Percentiles rank a stretch among this genome's conserved stretches.
phyloP scores from a whole-genome alignment of 495 filamentous ascomycete species.

The Neurospora sp. region DNA sequence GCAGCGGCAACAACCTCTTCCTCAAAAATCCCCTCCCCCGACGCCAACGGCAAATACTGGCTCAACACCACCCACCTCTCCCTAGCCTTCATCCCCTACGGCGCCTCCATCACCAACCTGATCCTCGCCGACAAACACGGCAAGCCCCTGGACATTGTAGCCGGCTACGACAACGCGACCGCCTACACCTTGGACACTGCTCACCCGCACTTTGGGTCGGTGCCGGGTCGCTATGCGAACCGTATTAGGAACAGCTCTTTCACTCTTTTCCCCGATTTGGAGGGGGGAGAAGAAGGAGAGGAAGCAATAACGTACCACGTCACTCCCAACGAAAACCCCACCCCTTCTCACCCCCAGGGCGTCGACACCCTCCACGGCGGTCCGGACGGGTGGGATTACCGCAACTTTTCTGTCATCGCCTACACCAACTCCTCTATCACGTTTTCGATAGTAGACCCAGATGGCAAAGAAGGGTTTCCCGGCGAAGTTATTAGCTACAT shows the following conservation, averaged over 20 bases:
- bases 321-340: constrained; percentile 58
- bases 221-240: constrained; percentile 79
- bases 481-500: constrained; percentile 70
- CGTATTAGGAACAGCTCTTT: constrained; percentile 82
- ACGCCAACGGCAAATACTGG: constrained; percentile 52
- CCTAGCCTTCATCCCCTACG: constrained; percentile 67
- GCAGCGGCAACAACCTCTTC: constrained; percentile 10
- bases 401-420: constrained; percentile 68
- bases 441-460: constrained; percentile 62
- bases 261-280: background rate
- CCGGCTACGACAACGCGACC: constrained; percentile 69
- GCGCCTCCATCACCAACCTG: constrained; percentile 65
- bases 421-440: constrained; percentile 58
- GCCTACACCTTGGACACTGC: constrained; percentile 56
- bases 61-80: constrained; percentile 63
- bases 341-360: constrained; percentile 34
- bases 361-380: constrained; percentile 73
- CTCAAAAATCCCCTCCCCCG: constrained; percentile 19
- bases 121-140: constrained; percentile 64
- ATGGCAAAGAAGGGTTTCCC: constrained; percentile 66
- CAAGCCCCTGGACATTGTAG: constrained; percentile 53
- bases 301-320: constrained; percentile 44
- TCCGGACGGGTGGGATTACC: constrained; percentile 68
- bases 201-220: constrained; percentile 66
- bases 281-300: background rate